phyloP scores from a whole-genome alignment of 352 stramenopile species.

The Pythium utonaiense region DNA sequence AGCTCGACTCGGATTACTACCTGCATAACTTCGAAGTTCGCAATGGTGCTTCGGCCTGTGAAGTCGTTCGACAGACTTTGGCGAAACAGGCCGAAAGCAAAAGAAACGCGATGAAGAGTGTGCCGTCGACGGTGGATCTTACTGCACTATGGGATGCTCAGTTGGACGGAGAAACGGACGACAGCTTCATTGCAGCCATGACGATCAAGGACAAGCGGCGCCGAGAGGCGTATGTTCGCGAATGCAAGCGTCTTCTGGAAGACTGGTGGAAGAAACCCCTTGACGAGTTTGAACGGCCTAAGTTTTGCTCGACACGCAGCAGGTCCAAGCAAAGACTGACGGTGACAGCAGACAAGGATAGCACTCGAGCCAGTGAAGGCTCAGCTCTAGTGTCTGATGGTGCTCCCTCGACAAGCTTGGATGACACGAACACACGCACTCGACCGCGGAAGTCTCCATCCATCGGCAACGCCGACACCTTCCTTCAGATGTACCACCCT shows the following conservation, averaged over 20 bases:
- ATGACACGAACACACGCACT: background rate
- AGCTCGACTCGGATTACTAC: constrained; percentile 89
- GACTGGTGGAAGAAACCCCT: constrained; percentile 88
- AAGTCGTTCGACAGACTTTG: constrained; percentile 61
- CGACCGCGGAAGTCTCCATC: constrained; percentile 13
- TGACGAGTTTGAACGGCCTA: constrained; percentile 56
- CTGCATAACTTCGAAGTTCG: constrained; percentile 88
- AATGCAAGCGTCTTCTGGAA: constrained; percentile 68
- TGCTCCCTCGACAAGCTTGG: background rate
- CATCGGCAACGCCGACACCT: constrained; percentile 59
- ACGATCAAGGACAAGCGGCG: constrained; percentile 43
- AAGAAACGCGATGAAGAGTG: constrained; percentile 35
- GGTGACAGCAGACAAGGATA: background rate
- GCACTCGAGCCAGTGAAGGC: background rate
- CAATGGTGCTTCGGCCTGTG: constrained; percentile 56
- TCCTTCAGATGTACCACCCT: constrained; percentile 82
- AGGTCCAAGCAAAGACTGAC: background rate
- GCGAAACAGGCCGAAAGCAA: constrained; percentile 65
- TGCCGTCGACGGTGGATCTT: constrained; percentile 11
- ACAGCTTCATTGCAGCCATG: constrained; percentile 4
- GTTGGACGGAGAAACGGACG: constrained; percentile 31
- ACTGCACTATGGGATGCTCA: constrained; percentile 20
- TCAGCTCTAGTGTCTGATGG: background rate
- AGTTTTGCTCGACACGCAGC: background rate
- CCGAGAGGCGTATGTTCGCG: constrained; percentile 70